Evolutionary conservation across 2,329 filamentous ascomycete genomes (phyloP), one percentile per base, ranked within the genome.

Genomic region (Bipolaris bicolor): DNA sequence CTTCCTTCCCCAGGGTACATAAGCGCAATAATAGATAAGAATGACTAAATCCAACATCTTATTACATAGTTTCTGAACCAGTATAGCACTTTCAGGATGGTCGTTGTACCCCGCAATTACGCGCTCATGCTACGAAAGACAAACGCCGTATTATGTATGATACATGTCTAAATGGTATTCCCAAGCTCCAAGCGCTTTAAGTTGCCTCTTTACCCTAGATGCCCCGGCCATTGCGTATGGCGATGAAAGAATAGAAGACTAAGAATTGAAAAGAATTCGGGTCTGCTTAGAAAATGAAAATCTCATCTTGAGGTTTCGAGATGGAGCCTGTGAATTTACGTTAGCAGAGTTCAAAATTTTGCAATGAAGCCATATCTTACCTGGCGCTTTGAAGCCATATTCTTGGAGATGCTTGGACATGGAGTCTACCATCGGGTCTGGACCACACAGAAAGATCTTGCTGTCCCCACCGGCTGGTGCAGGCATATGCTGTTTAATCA

Each of bases 371-470:
- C 15, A 20, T n/a, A 22, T 52, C 57, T 24, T 58, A 62, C 60
- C 61, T 29, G 61, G 58, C 48, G 58, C 49, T 44, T 61, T 63
- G 10, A 61, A 63, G 6, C 61, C 61, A 3, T 39, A 50, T 34
- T 63, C 47, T 26, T 63, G 55, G 36, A 63, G 20, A 10, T 52
- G 43, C 0, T 52, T 47, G 11, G 58, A 51, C 61, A 63, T 62
- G 1, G 39, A 39, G 2, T 55, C 51, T 31, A 58, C 54, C 58
- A 61, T 61, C 1, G 51, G 55, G 3, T 61, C 58, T 15, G 59
- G 59, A 52, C 94, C 94, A 74, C 94, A 98, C 65, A 98, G 84
- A 60, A 98, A 84, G 66, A 98, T 85, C 86, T 97, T 98, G 81
- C 96, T 88, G 72, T 98, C 92, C 54, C 83, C 80, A 55, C 91